Evolutionary conservation across 345 rosid genomes (phyloP).

Genomic region (Clarkia xantiana): DNA sequence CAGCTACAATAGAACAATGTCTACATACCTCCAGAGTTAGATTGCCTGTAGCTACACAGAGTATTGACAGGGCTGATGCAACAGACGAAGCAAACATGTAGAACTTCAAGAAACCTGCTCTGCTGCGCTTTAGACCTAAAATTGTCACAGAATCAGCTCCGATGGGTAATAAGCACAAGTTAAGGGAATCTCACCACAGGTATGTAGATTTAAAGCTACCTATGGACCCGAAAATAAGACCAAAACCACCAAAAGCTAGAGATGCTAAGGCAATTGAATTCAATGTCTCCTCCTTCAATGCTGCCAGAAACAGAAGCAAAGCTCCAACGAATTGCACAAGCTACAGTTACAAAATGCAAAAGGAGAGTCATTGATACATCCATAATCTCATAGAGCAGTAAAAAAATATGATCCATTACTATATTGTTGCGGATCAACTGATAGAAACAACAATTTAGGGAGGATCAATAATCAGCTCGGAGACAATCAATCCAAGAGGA

Average conservation of each 20-base stretch:
- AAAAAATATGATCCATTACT: no score
- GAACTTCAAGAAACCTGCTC: slow-evolving; percentile 29
- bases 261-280: slow-evolving; percentile 19
- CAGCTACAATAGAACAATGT: neutral
- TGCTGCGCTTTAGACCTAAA: slow-evolving; percentile 49
- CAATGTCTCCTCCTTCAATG: slow-evolving; percentile 4
- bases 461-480: neutral
- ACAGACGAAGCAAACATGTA: slow-evolving; percentile 27
- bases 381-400: no score
- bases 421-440: neutral
- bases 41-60: slow-evolving; percentile 21
- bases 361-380: neutral
- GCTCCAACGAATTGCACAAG: slow-evolving; percentile 26
- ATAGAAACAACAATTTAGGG: neutral
- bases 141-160: slow-evolving; percentile 3
- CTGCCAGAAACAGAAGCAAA: slow-evolving; percentile 14
- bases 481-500: neutral
- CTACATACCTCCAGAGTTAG: slow-evolving; percentile 28
- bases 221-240: slow-evolving; percentile 42
- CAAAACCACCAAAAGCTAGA: slow-evolving; percentile 25
- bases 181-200: neutral
- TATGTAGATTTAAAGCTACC: slow-evolving; percentile 19
- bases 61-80: slow-evolving; percentile 20
- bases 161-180: slow-evolving; percentile 1
- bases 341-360: slow-evolving; percentile 16